phyloP scores from a whole-genome alignment of 2,329 filamentous ascomycete genomes.

The Westerdykella sp. region DNA sequence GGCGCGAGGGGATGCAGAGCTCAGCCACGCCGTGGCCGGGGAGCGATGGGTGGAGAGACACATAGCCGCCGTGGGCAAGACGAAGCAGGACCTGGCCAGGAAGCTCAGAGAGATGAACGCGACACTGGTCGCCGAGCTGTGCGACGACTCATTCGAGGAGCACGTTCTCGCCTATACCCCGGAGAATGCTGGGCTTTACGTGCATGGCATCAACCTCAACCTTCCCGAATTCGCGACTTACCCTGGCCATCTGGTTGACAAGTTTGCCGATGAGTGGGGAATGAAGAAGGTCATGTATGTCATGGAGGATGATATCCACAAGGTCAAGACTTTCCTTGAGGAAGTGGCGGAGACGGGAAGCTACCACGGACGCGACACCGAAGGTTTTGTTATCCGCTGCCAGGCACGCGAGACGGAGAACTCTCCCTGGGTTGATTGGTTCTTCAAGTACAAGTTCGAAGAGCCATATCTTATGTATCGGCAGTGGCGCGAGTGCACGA shows the following conservation, averaged over 20 bases:
- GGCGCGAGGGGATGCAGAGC: constrained; percentile 58
- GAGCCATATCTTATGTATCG: constrained; percentile 98
- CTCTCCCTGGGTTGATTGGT: constrained; percentile 77
- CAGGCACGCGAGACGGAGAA: constrained; percentile 54
- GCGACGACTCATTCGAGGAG: constrained; percentile 93
- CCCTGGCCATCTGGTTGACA: constrained; percentile 72
- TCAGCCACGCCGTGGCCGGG: constrained; percentile 80
- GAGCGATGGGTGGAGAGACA: constrained; percentile 78
- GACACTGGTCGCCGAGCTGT: constrained; percentile 94
- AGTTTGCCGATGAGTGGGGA: constrained; percentile 87
- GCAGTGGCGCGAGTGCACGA: constrained; percentile 97
- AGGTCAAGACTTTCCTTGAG: constrained; percentile 77
- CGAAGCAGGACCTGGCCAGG: constrained; percentile 67
- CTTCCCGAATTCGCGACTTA: constrained; percentile 88
- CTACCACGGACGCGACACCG: constrained; percentile 85
- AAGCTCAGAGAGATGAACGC: constrained; percentile 73
- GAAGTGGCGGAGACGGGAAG: constrained; percentile 79
- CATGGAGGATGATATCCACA: constrained; percentile 64
- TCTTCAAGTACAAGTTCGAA: constrained; percentile 99
- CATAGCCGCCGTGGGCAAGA: constrained; percentile 69
- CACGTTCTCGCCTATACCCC: constrained; percentile 86
- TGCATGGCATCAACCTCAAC: constrained; percentile 95
- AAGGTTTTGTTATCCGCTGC: constrained; percentile 94
- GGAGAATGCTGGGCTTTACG: constrained; percentile 80
- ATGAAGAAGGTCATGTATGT: constrained; percentile 84